Evolutionary conservation across 805 yeast species (phyloP).

Genomic region (Candida ovalis): DNA sequence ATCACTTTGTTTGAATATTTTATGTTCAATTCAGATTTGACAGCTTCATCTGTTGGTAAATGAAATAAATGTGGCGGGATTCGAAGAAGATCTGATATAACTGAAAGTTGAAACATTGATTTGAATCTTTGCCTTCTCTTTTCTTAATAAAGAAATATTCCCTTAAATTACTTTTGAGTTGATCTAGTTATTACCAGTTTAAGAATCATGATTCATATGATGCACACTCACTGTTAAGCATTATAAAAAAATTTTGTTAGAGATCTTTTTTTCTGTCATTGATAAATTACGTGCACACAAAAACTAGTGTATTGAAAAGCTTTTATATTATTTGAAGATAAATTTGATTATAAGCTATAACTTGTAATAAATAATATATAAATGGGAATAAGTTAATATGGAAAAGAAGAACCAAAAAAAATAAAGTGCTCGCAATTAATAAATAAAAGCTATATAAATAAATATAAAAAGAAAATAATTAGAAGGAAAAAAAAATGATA

Average conservation of each 20-base stretch:
- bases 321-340: not conserved
- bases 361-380: not conserved
- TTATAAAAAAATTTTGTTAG: too few relatives aligned
- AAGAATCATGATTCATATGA: too few relatives aligned
- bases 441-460: conserved; percentile 1
- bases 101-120: conserved; percentile 78
- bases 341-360: not conserved
- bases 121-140: not conserved
- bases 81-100: conserved; percentile 78
- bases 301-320: too few relatives aligned
- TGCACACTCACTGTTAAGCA: too few relatives aligned
- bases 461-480: not conserved
- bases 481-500: not conserved
- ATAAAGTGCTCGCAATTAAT: not conserved
- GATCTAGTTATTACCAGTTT: too few relatives aligned
- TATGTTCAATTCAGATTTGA: conserved; percentile 74
- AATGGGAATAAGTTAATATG: not conserved
- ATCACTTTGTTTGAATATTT: conserved; percentile 86
- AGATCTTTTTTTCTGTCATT: too few relatives aligned
- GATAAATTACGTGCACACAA: too few relatives aligned
- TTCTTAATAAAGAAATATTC: not conserved
- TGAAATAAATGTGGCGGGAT: conserved; percentile 84
- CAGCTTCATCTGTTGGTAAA: conserved; percentile 65
- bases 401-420: not conserved
- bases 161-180: too few relatives aligned